Evolutionary conservation across 192 early-diverging fungal genomes (phyloP).

Genomic region (Coemansia asiatica): DNA sequence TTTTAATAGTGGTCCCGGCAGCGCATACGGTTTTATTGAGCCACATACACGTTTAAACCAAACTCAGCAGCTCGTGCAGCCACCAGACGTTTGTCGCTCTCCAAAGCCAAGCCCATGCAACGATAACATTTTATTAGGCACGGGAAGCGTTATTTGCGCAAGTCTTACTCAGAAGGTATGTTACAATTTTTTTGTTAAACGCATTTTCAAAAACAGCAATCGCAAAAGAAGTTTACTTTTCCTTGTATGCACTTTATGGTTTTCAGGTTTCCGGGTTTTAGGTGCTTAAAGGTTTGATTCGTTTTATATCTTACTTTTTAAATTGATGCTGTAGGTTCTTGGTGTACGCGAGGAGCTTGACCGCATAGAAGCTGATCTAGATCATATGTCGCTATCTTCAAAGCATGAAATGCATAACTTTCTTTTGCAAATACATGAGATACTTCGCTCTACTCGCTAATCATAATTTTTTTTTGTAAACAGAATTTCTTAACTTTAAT

Average conservation of each 20-base stretch:
- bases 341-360: conserved; percentile 10
- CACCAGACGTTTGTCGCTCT: neutral
- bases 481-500: neutral
- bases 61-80: too few species aligned
- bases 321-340: conserved; percentile 6
- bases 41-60: too few species aligned
- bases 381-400: neutral
- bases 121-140: too few species aligned
- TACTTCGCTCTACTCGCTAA: neutral
- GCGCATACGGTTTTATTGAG: too few species aligned
- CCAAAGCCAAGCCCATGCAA: too few species aligned
- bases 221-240: too few species aligned
- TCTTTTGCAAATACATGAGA: conserved; percentile 7
- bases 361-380: conserved; percentile 5
- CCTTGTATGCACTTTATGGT: too few species aligned
- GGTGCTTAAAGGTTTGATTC: neutral
- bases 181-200: neutral
- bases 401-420: conserved; percentile 11
- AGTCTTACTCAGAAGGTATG: too few species aligned
- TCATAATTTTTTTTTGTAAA: neutral
- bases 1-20: too few species aligned
- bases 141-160: too few species aligned
- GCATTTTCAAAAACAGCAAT: too few species aligned
- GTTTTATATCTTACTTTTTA: neutral
- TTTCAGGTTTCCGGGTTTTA: too few species aligned